Evolutionary conservation across 306 rosid genomes (phyloP), one percentile per base, ranked within the genome.

Genomic region (Quillaja saponaria): DNA sequence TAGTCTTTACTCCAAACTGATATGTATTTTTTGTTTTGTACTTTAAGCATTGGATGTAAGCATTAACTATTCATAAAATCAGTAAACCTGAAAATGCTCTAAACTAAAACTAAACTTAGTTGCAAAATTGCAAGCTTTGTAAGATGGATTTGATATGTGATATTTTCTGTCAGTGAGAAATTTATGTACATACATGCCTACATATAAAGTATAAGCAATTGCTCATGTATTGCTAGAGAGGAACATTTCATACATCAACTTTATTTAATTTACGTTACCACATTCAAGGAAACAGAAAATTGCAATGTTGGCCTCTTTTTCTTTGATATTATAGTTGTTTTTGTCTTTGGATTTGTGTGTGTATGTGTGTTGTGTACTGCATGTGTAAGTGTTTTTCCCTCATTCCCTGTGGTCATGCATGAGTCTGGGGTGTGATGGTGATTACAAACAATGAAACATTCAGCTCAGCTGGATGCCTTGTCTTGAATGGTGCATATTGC

Each of bases 281-380:
- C 47, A 51, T 44, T 44, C 52, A 50, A 41, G 31, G 13, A 64
- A 16, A 60, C 41, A 49, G 40, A 50, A 33, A 13, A 17, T 42
- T 37, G 37, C 40, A 65, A 46, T 58, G 3, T 48, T 25, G 58
- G 51, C 63, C 58, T 57, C 42, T 44, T 20, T 61, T 7, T 53
- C 28, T 67, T 20, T 54, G 1, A n/a, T n/a, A n/a, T n/a, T n/a
- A n/a, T 49, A 1, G 31, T 20, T 50, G 13, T 35, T 31, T 28
- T 48, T 19, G n/a, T 6, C 45, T 57, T 76, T 45, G 31, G 66
- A 60, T 44, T n/a, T 10, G 8, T 25, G 31, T 25, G 3, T 25
- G 3, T 25, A 25, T 25, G 31, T 25, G 4, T 25, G 31, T 25
- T 25, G 25, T 44, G 12, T 3, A 14, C 7, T 45, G 19, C 25